Evolutionary conservation across 2,329 filamentous ascomycete species (phyloP), one percentile per base, ranked within the genome.

Genomic region (Phialophora verrucosa): DNA sequence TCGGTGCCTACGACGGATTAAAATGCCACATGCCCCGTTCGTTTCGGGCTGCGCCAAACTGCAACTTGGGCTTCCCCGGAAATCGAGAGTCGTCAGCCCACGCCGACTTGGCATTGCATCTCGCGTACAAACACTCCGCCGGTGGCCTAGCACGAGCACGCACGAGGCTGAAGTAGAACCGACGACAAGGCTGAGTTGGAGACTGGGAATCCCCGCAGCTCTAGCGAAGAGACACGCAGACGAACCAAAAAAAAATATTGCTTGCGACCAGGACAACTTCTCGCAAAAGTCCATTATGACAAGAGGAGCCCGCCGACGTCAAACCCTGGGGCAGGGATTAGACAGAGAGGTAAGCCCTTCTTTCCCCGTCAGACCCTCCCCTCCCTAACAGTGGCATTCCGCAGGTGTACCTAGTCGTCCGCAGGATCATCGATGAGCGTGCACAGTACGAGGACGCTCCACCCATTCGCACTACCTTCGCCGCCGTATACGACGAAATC

Each of bases 361-460:
- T 50, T 3, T n/a, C 20, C 25, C 35, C 29, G 32, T 23, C n/a
- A 10, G 20, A 29, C 23, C 7, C 23, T 4, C 31, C 38, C 38
- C 14, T 55, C 10, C 44, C 60, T 55, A 29, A 55, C 53, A n/a
- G 31, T 53, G 11, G 31, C 51, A 10, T 47, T 6, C n/a, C 14
- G 44, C 60, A 85, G 83, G 85, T 97, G 69, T 93, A 94, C 75
- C 90, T 91, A 74, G 85, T 95, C 44, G 85, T 96, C 44, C 87
- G 87, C 70, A 95, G 92, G 77, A 83, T 94, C 61, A 85, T 91
- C 62, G 90, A 92, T 66, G 86, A 89, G 59, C 85, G 86, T 59
- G 80, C 84, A 56, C 77, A 84, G 70, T 78, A 79, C n/a, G 83
- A 83, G 56, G 82, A 81, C 63, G 77, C 76, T 20, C 31, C 53